A percentile compares a stretch with the other conserved stretches of the same genome.
Conservation (phyloP, 768 basidiomycete genomes). For the Cystofilobasidium macerans region DNA sequence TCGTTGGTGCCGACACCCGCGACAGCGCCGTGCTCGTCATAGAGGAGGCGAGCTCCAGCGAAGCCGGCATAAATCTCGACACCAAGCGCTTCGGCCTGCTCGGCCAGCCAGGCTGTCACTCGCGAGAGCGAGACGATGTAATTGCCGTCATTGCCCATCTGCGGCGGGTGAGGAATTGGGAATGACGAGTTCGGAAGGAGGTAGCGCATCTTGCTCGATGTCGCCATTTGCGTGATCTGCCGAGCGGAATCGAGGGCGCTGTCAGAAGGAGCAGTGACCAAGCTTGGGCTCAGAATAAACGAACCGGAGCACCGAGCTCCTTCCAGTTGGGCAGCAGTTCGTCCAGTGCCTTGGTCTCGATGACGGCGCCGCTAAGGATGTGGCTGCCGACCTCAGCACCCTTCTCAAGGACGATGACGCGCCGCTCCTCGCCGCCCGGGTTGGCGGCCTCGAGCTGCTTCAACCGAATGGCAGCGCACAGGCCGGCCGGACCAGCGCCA, state of each 20-base stretch:
- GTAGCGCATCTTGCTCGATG: conserved; percentile 70
- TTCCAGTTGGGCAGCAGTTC: conserved; percentile 84
- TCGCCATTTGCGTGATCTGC: conserved; percentile 54
- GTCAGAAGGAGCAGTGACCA: not conserved
- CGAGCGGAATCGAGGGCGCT: not conserved
- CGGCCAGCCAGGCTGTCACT: conserved; percentile 78
- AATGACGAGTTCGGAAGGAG: conserved; percentile 58
- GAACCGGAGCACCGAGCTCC: conserved; percentile 59
- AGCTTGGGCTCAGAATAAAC: too few species aligned
- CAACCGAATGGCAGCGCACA: conserved; percentile 87
- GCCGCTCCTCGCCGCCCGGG: conserved; percentile 59
- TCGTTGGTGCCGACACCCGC: conserved; percentile 83
- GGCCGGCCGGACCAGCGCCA: conserved; percentile 86
- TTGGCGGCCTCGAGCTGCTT: conserved; percentile 76
- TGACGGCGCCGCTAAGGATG: conserved; percentile 87
- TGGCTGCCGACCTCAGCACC: conserved; percentile 90
- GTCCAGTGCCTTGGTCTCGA: conserved; percentile 81
- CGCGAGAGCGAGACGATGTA: conserved; percentile 81
- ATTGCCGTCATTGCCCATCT: conserved; percentile 91
- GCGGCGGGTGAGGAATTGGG: conserved; percentile 88
- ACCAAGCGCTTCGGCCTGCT: conserved; percentile 71
- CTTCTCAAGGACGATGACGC: conserved; percentile 92
- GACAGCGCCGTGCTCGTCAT: conserved; percentile 55
- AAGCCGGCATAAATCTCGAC: conserved; percentile 97
- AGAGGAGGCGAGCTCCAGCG: conserved; percentile 73